Evolutionary conservation across 164 flowering plant species (phyloP).

Genomic region (Amborella trichopoda): DNA sequence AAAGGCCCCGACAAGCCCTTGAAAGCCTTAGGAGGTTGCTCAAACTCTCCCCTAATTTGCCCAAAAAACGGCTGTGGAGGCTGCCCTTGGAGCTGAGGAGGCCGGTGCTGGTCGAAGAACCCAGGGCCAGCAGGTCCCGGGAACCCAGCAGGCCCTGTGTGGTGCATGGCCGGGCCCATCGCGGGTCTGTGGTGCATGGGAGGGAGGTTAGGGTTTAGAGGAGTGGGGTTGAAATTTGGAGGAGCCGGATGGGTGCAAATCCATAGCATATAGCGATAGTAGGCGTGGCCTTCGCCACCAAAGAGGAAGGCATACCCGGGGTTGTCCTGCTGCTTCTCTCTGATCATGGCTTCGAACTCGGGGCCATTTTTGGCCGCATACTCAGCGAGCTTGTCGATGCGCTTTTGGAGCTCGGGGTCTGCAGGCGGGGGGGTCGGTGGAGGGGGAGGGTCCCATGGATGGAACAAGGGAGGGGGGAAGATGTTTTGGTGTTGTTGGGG

Average conservation of each 20-base stretch:
- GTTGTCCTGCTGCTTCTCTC: slow-evolving; percentile 85
- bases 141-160: slow-evolving; percentile 48
- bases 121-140: too few species aligned
- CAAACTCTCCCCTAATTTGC: slow-evolving; percentile 37
- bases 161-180: slow-evolving; percentile 50
- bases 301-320: slow-evolving; percentile 86
- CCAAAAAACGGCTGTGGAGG: neutral
- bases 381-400: slow-evolving; percentile 88
- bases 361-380: slow-evolving; percentile 90
- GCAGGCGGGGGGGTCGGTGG: slow-evolving; percentile 72
- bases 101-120: slow-evolving; percentile 68
- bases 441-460: slow-evolving; percentile 50
- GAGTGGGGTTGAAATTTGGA: slow-evolving; percentile 29
- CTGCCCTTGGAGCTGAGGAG: slow-evolving; percentile 30
- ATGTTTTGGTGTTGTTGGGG: slow-evolving; percentile 16
- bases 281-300: slow-evolving; percentile 89
- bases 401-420: slow-evolving; percentile 89
- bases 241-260: slow-evolving; percentile 45
- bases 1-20: slow-evolving; percentile 81
- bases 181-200: slow-evolving; percentile 21
- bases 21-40: slow-evolving; percentile 39
- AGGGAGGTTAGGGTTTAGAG: slow-evolving; percentile 54
- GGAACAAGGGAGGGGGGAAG: slow-evolving; percentile 19
- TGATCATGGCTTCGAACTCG: slow-evolving; percentile 91
- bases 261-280: slow-evolving; percentile 84